Percentiles rank a stretch among this genome's conserved stretches.
Conservation (phyloP, 768 basidiomycete genomes). For the Boletus patriciae region DNA sequence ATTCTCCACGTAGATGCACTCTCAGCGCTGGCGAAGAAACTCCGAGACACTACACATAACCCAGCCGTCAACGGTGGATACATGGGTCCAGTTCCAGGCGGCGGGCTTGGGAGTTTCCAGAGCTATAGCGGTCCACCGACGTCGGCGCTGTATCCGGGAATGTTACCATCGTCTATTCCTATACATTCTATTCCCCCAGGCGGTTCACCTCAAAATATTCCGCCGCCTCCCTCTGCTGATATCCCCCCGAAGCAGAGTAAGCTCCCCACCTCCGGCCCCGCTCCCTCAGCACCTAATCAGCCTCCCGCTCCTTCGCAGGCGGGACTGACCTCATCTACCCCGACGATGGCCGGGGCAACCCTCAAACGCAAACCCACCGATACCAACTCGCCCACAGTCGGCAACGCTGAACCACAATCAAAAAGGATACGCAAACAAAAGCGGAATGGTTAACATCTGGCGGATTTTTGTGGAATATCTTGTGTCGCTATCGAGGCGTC, state of each 20-base stretch:
- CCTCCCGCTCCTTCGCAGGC: constrained; percentile 41
- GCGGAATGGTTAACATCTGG: constrained; percentile 47
- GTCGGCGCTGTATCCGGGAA: constrained; percentile 46
- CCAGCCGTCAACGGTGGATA: constrained; percentile 17
- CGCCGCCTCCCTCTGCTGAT: constrained; percentile 45
- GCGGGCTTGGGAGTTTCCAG: constrained; percentile 26
- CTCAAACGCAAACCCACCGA: constrained; percentile 56
- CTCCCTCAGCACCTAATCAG: constrained; percentile 42
- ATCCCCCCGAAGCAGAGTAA: constrained; percentile 68
- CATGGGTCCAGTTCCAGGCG: constrained; percentile 16
- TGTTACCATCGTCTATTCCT: constrained; percentile 44
- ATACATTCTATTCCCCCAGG: constrained; percentile 44
- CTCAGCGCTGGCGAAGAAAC: constrained; percentile 37
- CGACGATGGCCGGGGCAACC: constrained; percentile 47
- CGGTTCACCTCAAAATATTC: constrained; percentile 51
- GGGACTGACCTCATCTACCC: constrained; percentile 47
- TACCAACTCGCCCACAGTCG: constrained; percentile 52
- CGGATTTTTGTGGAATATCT: constrained; percentile 35
- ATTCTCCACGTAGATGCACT: constrained; percentile 44
- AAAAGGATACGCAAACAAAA: constrained; percentile 57
- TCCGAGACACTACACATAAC: constrained; percentile 34
- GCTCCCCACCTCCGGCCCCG: constrained; percentile 45
- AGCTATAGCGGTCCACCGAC: constrained; percentile 32
- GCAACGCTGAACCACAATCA: constrained; percentile 46
- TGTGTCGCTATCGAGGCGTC: constrained; percentile 30